Evolutionary conservation across 2,329 filamentous ascomycete genomes (phyloP), one percentile per base, ranked within the genome.

Genomic region (Scedosporium boydii): DNA sequence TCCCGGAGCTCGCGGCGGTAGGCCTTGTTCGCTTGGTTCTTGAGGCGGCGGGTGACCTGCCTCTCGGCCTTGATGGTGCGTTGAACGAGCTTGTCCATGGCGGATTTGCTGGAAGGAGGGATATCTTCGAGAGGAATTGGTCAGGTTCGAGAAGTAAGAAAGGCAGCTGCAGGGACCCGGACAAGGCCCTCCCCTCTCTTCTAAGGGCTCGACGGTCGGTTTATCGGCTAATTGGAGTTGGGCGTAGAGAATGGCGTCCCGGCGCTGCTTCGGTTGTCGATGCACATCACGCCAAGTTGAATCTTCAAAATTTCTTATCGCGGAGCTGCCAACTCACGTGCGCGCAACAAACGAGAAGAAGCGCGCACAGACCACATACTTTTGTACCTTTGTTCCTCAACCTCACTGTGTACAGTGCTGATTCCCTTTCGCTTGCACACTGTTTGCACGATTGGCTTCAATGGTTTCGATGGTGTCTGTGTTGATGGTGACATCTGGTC

Each of bases 31-130:
- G 66, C 64, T 41, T 65, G 64, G 65, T 80, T 75, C 65, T 78
- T 76, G 42, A 70, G 71, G 61, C 79, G 78, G 62, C 81, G 81
- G 64, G 75, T 72, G 62, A 80, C 83, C 76, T 88, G 85, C 73
- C 83, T 85, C 75, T 88, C 81, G 67, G 87, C 87, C 72, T 87
- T 80, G 62, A 82, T 78, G 62, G 87, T 85, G 68, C 87, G 85
- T 69, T 84, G 84, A 65, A 87, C 78, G 66, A 91, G 79, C 75
- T 87, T 89, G 76, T 91, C 85, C 89, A 91, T 91, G 51, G 51
- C 66, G 66, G 75, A 70, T 38, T 18, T 7, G 16, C 21, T 14
- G 44, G n/a, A 51, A 14, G 38, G 5, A 27, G 18, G n/a, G 58
- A 26, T 21, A 16, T 44, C 29, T 41, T 14, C n/a, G 21, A 44